These are phyloP conservation scores for Aspergillus ochraceus DNA, from an alignment of 2,329 filamentous ascomycete species.

Conservation along the genomic window DNA sequence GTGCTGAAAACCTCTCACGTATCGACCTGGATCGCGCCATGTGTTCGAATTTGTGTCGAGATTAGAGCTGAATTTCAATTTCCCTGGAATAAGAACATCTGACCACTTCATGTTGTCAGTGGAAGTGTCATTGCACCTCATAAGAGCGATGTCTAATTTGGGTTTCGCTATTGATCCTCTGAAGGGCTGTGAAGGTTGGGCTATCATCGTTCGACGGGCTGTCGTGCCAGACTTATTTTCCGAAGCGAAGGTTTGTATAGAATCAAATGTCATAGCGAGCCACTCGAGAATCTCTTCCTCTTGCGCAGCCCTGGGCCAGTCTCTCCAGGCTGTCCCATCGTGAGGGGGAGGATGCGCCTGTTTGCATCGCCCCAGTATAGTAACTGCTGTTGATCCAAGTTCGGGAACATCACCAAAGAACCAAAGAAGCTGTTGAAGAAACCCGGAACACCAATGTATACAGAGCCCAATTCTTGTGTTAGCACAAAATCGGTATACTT, in stretches of 20 bases:
- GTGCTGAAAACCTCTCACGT: slow-evolving; percentile 7
- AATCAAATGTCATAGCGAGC: slow-evolving; percentile 19
- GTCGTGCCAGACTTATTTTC: not conserved
- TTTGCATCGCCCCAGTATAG: slow-evolving; percentile 13
- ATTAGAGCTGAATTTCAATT: slow-evolving; percentile 2
- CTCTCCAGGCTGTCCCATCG: slow-evolving; percentile 21
- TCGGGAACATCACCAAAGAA: slow-evolving; percentile 13
- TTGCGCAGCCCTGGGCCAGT: slow-evolving; percentile 27
- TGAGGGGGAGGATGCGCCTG: slow-evolving; percentile 24
- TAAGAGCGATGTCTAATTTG: slow-evolving; percentile 39
- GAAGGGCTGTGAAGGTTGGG: slow-evolving; percentile 13
- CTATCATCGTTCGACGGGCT: slow-evolving; percentile 16
- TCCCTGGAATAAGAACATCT: slow-evolving; percentile 2
- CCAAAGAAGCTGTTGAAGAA: slow-evolving; percentile 28
- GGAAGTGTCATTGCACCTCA: slow-evolving; percentile 4
- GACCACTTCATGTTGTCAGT: not conserved
- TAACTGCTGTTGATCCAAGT: slow-evolving; percentile 5
- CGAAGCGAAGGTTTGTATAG: slow-evolving; percentile 3
- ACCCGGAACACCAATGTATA: slow-evolving; percentile 25
- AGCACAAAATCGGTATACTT: slow-evolving; percentile 27
- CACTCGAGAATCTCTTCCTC: slow-evolving; percentile 29
- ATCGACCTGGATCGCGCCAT: slow-evolving; percentile 10
- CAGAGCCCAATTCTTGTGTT: slow-evolving; percentile 26
- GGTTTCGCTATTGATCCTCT: slow-evolving; percentile 29
- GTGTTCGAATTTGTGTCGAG: slow-evolving; percentile 4